Evolutionary conservation across 106 monocot species (phyloP).

Genomic region (Dactylorhiza incarnata): DNA sequence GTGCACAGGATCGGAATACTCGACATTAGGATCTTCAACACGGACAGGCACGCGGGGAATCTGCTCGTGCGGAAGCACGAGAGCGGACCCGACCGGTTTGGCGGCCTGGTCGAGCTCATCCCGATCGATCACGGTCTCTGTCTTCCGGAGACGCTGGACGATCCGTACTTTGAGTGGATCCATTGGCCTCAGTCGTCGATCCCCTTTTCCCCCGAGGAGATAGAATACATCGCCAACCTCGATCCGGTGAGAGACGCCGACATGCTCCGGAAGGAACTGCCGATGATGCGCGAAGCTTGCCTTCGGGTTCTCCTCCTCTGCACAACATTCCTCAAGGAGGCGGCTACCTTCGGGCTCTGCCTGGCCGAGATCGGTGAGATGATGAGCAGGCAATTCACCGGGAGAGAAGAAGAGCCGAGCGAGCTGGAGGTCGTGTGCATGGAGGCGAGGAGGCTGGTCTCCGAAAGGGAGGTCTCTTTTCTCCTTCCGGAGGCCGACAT

Average conservation of each 20-base stretch:
- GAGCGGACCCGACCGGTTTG: conserved; percentile 28
- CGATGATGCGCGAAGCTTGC: conserved; percentile 83
- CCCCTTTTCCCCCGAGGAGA: conserved; percentile 84
- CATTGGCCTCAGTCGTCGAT: conserved; percentile 96
- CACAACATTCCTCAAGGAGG: conserved; percentile 80
- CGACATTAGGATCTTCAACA: conserved; percentile 79
- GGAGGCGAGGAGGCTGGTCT: conserved; percentile 57
- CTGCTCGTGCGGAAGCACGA: conserved; percentile 46
- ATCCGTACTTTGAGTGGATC: conserved; percentile 97
- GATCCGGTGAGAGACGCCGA: conserved; percentile 60
- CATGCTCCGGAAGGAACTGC: conserved; percentile 60
- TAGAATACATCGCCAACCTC: conserved; percentile 72
- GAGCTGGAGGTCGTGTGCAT: conserved; percentile 83
- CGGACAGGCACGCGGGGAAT: conserved; percentile 81
- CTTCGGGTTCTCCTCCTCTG: conserved; percentile 68
- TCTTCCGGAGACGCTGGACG: conserved; percentile 81
- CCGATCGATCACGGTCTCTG: conserved; percentile 94
- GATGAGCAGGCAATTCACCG: conserved; percentile 84
- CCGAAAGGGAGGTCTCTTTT: conserved; percentile 25
- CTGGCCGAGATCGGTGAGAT: conserved; percentile 90
- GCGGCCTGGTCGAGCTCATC: conserved; percentile 54
- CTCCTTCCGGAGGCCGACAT: conserved; percentile 15
- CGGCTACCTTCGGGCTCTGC: conserved; percentile 76
- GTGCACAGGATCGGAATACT: conserved; percentile 89
- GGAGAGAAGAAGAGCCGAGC: conserved; percentile 79